Evolutionary conservation across 202 grass and related monocot genomes (phyloP), one percentile per base, ranked within the genome.

Genomic region (Hordeum pubiflorum): DNA sequence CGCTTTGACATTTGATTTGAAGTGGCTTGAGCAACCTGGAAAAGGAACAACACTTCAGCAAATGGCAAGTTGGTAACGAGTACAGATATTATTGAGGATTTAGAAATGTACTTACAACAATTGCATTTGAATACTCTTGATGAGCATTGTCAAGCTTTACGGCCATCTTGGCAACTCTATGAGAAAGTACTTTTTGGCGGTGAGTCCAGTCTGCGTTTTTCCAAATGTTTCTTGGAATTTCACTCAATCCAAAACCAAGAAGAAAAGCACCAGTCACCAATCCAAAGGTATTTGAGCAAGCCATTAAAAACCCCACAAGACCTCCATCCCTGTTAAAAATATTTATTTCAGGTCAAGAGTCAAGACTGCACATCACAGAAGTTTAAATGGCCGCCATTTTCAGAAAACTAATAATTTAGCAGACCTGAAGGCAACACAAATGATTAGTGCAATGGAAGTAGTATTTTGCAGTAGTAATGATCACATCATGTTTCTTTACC

Each of bases 1-100:
- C 96, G 88, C 80, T 99, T 99, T 82, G 96, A 99, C 92, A 99
- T 96, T 86, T 99, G 96, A 84, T 95, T 99, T 15, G 96, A 99
- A 55, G 96, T 99, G 39, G 96, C 96, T 95, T 99, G 96, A 75
- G 96, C 88, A 88, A 99, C 90, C 95, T 98, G 75, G 72, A 88
- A 63, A 86, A 81, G 20, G 62, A 63, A 33, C 24, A 38, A 3
- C 14, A 55, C 43, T 86, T 69, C 50, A 86, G 69, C 31, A 83
- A 77, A 62, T 74, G 63, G 17, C n/a, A 54, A 54, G 17, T 54
- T 54, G 50, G 50, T 17, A 63, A 33, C 1, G 13, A 63, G 26
- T 43, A 80, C 13, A 8, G 21, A 63, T 32, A 74, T 22, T 54
- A 63, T 50, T 79, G 82, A 84, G 33, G 56, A 74, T 14, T 46